Percentiles rank a stretch among this genome's conserved stretches.
Evolutionary conservation across 345 rosid genomes (phyloP).

Genomic region (Euphorbia lathyris): DNA sequence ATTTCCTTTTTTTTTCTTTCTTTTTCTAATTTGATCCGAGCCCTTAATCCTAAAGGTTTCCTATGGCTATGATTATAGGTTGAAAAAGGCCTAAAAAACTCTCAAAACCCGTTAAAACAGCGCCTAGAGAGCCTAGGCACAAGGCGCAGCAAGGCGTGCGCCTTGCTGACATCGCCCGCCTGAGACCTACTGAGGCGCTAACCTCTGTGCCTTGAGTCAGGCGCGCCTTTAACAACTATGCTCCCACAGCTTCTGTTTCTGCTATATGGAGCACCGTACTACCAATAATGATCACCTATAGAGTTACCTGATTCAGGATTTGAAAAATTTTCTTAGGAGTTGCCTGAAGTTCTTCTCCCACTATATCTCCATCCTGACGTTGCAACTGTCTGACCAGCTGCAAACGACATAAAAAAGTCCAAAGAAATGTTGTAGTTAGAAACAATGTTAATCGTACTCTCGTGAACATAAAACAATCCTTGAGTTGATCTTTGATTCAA

Average conservation of each 20-base stretch:
- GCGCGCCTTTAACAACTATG: too few species aligned
- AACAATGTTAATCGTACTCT: not conserved
- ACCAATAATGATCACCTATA: not conserved
- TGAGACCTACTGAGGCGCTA: too few species aligned
- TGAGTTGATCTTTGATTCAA: not conserved
- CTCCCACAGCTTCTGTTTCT: not conserved
- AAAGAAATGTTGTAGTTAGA: conserved; percentile 7
- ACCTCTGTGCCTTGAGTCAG: too few species aligned
- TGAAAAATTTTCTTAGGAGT: conserved; percentile 83
- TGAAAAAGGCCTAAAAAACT: too few species aligned
- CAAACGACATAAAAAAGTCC: not conserved
- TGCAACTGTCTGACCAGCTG: conserved; percentile 83
- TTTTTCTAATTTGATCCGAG: too few species aligned
- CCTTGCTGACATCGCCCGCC: too few species aligned
- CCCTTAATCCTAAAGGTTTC: too few species aligned
- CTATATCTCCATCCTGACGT: conserved; percentile 69
- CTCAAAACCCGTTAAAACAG: too few species aligned
- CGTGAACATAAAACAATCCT: not conserved
- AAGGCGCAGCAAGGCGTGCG: too few species aligned
- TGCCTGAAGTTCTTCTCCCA: conserved; percentile 25
- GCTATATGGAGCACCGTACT: not conserved
- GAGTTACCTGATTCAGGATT: conserved; percentile 69
- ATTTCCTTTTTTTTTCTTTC: too few species aligned
- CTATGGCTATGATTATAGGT: too few species aligned
- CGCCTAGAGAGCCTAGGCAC: too few species aligned